A percentile compares a stretch with the other conserved stretches of the same genome.
phyloP scores from a whole-genome alignment of 495 filamentous ascomycete species.

The Rusavskia elegans region DNA sequence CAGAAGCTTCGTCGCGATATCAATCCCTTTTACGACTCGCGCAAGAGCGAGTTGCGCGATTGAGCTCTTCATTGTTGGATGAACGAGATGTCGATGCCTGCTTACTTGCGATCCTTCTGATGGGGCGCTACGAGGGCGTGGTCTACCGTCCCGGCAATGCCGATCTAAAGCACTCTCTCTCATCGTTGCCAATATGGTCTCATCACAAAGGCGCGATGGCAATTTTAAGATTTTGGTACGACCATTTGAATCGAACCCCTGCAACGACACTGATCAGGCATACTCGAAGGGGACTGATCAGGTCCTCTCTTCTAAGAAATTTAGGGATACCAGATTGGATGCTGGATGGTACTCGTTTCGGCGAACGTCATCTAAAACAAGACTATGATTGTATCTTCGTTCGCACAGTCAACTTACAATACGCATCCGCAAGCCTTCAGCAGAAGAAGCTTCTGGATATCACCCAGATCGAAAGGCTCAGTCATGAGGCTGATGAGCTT shows the following conservation, averaged over 20 bases:
- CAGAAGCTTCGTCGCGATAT: constrained; percentile 12
- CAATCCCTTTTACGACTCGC: constrained; percentile 5
- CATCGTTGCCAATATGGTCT: neutral
- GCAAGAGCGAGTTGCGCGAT: constrained; percentile 1
- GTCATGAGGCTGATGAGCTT: neutral
- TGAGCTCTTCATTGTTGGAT: neutral
- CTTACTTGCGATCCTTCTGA: constrained; percentile 15
- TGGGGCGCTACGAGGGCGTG: constrained; percentile 16
- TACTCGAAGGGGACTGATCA: constrained; percentile 13
- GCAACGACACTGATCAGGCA: constrained; percentile 10
- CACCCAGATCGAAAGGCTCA: neutral
- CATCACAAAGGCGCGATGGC: constrained; percentile 16
- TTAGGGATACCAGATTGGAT: constrained; percentile 13
- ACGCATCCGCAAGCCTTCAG: neutral
- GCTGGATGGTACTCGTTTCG: constrained; percentile 11
- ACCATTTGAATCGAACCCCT: constrained; percentile 1
- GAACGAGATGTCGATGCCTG: constrained; percentile 10
- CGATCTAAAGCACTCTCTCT: neutral
- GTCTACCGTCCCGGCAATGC: constrained; percentile 1
- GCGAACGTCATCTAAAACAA: constrained; percentile 10
- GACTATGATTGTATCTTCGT: constrained; percentile 12
- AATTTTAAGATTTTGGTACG: constrained; percentile 14
- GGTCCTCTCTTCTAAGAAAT: constrained; percentile 9
- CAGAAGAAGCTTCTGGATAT: neutral
- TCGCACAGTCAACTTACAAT: constrained; percentile 1